Evolutionary conservation across 192 early-diverging fungal species (phyloP).

Genomic region (Coemansia sp.): DNA sequence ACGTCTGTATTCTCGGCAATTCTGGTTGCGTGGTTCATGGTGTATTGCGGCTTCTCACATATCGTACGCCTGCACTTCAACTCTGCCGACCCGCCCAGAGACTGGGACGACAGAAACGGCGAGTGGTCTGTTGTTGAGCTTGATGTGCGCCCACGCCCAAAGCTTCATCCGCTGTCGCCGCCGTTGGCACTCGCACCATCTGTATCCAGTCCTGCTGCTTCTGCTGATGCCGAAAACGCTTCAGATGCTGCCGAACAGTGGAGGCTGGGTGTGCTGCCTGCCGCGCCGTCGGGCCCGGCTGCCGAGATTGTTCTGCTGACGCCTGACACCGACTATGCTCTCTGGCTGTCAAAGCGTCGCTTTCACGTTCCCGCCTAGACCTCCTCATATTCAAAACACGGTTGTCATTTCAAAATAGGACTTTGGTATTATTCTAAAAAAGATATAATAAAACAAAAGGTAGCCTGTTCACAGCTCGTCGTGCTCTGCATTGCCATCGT

Average conservation of each 20-base stretch:
- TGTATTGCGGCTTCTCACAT: slow-evolving; percentile 51
- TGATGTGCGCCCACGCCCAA: slow-evolving; percentile 33
- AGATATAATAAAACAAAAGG: not conserved
- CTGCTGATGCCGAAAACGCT: not conserved
- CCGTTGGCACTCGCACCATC: not conserved
- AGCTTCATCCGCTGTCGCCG: slow-evolving; percentile 6
- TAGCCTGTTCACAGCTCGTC: slow-evolving; percentile 22
- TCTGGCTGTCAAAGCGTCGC: slow-evolving; percentile 25
- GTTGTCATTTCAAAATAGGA: not conserved
- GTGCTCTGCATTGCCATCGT: slow-evolving; percentile 20
- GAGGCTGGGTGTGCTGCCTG: slow-evolving; percentile 44
- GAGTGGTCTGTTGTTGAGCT: slow-evolving; percentile 52
- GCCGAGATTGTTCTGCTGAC: slow-evolving; percentile 36
- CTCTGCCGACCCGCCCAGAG: slow-evolving; percentile 48
- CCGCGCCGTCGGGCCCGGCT: not conserved
- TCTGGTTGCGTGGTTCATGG: slow-evolving; percentile 51
- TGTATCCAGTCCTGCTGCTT: slow-evolving; percentile 2
- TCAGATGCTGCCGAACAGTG: slow-evolving; percentile 25
- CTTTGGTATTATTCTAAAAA: not conserved
- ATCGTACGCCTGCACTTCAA: slow-evolving; percentile 48
- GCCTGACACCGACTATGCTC: slow-evolving; percentile 32
- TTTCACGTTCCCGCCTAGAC: not conserved
- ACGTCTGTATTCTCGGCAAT: slow-evolving; percentile 52
- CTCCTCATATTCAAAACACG: not conserved
- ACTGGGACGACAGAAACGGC: slow-evolving; percentile 55